A percentile compares a stretch with the other conserved stretches of the same genome.
These are phyloP conservation scores for Biscogniauxia mediterranea DNA, from an alignment of 2,329 filamentous ascomycete genomes.

Conservation along the genomic window DNA sequence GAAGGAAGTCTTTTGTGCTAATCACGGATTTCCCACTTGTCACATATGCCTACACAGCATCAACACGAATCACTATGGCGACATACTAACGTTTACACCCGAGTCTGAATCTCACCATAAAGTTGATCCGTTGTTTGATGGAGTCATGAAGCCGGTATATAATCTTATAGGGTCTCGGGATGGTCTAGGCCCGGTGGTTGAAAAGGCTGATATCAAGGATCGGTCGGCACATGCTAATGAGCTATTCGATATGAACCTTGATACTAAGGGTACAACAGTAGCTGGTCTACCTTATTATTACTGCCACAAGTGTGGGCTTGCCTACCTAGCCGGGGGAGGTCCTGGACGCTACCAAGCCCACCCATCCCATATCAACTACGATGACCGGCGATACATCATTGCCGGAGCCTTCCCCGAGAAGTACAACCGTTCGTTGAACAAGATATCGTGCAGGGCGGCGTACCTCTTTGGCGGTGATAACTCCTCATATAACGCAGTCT, in stretches of 20 bases:
- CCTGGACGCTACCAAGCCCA: neutral
- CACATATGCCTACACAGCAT: constrained; percentile 13
- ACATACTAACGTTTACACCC: neutral
- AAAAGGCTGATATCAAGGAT: neutral
- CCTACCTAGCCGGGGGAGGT: neutral
- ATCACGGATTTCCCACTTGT: constrained; percentile 7
- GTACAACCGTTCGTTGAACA: neutral
- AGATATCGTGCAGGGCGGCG: neutral
- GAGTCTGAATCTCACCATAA: constrained; percentile 2
- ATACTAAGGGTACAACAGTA: neutral
- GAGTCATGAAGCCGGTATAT: neutral
- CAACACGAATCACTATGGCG: neutral
- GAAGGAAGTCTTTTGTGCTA: neutral
- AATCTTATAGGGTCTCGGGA: neutral
- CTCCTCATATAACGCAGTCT: neutral
- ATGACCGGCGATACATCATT: constrained; percentile 10
- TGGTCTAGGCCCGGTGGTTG: constrained; percentile 5
- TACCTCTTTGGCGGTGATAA: constrained; percentile 1
- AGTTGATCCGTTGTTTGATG: constrained; percentile 9
- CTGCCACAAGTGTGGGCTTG: constrained; percentile 3
- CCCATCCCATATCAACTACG: constrained; percentile 10
- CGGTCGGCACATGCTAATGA: neutral
- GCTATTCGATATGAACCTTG: neutral
- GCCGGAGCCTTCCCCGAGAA: neutral
- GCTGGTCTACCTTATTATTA: neutral